These are phyloP conservation scores for Taiwanofungus camphoratus DNA, from an alignment of 1,284 basidiomycete genomes.

Conservation along the genomic window DNA sequence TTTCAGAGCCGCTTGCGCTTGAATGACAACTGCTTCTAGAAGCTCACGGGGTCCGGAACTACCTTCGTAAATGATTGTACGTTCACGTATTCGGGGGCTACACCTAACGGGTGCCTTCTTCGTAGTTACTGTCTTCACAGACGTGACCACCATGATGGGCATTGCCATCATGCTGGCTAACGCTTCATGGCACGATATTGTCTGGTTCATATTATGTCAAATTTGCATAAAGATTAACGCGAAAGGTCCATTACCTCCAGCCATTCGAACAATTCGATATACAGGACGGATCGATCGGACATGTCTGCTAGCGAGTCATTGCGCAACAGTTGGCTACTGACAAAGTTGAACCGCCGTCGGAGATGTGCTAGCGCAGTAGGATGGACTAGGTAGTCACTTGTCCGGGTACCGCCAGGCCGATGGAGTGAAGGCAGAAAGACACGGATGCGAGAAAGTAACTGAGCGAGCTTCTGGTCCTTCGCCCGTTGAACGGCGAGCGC, in stretches of 20 bases:
- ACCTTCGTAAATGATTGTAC: slow-evolving; percentile 82
- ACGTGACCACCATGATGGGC: slow-evolving; percentile 83
- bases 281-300: slow-evolving; percentile 82
- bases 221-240: slow-evolving; percentile 2
- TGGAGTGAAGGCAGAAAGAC: slow-evolving; percentile 76
- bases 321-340: slow-evolving; percentile 76
- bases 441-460: slow-evolving; percentile 63
- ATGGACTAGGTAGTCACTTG: slow-evolving; percentile 85
- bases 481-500: slow-evolving; percentile 64
- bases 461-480: slow-evolving; percentile 69
- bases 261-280: slow-evolving; percentile 87
- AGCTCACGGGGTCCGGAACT: slow-evolving; percentile 84
- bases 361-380: slow-evolving; percentile 87
- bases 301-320: slow-evolving; percentile 92
- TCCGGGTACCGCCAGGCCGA: slow-evolving; percentile 62
- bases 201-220: slow-evolving; percentile 36
- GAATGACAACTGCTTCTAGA: slow-evolving; percentile 83
- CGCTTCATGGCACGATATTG: slow-evolving; percentile 85
- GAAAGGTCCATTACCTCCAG: slow-evolving; percentile 57
- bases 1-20: slow-evolving; percentile 83
- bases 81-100: slow-evolving; percentile 56
- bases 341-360: slow-evolving; percentile 80
- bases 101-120: slow-evolving; percentile 38
- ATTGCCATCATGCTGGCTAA: slow-evolving; percentile 92
- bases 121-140: slow-evolving; percentile 55